Evolutionary conservation across 2,329 filamentous ascomycete species (phyloP).

Genomic region (Macrophomina pseudophaseolina): DNA sequence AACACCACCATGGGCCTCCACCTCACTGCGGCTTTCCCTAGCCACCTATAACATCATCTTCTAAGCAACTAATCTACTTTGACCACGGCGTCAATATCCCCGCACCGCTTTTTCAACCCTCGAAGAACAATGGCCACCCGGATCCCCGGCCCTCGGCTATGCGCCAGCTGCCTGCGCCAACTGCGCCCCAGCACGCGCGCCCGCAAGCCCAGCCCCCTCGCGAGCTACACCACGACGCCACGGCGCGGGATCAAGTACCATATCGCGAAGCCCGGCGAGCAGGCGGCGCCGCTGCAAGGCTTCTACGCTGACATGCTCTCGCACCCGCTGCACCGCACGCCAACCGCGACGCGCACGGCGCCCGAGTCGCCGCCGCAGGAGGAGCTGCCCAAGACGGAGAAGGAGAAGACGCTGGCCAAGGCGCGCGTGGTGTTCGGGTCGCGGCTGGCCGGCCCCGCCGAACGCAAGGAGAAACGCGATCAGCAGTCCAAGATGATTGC

Average conservation of each 20-base stretch:
- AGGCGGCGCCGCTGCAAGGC: slow-evolving; percentile 44
- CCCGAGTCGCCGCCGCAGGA: slow-evolving; percentile 41
- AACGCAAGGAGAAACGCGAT: slow-evolving; percentile 66
- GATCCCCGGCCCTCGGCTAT: background rate
- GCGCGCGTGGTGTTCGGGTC: slow-evolving; percentile 82
- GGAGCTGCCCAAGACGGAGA: slow-evolving; percentile 51
- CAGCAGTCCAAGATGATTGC: slow-evolving; percentile 69
- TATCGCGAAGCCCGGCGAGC: slow-evolving; percentile 44
- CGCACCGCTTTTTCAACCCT: background rate
- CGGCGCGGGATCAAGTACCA: slow-evolving; percentile 38
- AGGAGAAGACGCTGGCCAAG: slow-evolving; percentile 61
- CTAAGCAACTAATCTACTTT: background rate
- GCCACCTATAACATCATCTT: background rate
- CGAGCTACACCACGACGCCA: slow-evolving; percentile 43
- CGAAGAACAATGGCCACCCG: slow-evolving; percentile 3
- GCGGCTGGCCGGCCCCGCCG: slow-evolving; percentile 73
- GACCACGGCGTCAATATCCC: background rate
- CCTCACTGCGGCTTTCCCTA: background rate
- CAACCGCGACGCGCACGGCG: slow-evolving; percentile 35
- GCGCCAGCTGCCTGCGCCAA: slow-evolving; percentile 25
- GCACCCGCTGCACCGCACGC: slow-evolving; percentile 32
- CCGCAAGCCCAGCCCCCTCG: slow-evolving; percentile 34
- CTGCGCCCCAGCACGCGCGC: slow-evolving; percentile 16
- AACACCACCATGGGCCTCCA: background rate
- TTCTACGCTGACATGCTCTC: slow-evolving; percentile 47